Base-by-base conservation (phyloP, 495 filamentous ascomycete genomes). In the Platismatia glauca region DNA sequence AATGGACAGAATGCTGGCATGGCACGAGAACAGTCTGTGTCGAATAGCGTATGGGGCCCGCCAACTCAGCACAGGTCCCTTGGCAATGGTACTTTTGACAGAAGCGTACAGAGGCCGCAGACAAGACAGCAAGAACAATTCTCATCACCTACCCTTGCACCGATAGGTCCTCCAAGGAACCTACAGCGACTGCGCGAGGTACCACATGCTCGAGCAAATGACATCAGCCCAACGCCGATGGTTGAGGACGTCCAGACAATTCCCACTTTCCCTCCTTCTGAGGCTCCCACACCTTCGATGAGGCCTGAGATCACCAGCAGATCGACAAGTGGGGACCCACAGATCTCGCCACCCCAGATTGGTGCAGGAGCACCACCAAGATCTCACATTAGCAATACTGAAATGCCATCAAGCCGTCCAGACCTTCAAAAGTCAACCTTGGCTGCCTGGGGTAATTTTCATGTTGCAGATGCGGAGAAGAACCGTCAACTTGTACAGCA, bases 41-140 rank as follows among this genome's bases (percentile, higher is more conserved):
- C 81, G 33, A 77, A 81, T 57, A 90, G 87, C 67, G 83, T 88
- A 8, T 91, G 89, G 89, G 88, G 87, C 39, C 83, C 86, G n/a
- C 79, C 87, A 11, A 84, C 79, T 55, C 86, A 82, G 68, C 83
- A 89, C 66, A 82, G 83, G 61, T 83, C 82, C 27, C 77, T 91
- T 29, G 89, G 89, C 3, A 91, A 91, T 67, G 89, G 89, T n/a
- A 88, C 88, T 5, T 91, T 91, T 68, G 83, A 85, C 55, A 80
- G 83, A 55, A 78, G 82, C 59, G 74, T 90, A 71, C 18, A 71
- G 71, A 38, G 80, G 78, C 57, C 61, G 73, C 50, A 68, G 72
- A 69, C 70, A 75, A 52, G 76, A 75, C 60, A 74, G 67, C 66
- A 67, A 60, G 67, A 71, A 24, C 65, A 65, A 33, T 66, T 64